Conservation (phyloP, 108 stramenopile genomes). For the Pseudonitzschia delicatissima region DNA sequence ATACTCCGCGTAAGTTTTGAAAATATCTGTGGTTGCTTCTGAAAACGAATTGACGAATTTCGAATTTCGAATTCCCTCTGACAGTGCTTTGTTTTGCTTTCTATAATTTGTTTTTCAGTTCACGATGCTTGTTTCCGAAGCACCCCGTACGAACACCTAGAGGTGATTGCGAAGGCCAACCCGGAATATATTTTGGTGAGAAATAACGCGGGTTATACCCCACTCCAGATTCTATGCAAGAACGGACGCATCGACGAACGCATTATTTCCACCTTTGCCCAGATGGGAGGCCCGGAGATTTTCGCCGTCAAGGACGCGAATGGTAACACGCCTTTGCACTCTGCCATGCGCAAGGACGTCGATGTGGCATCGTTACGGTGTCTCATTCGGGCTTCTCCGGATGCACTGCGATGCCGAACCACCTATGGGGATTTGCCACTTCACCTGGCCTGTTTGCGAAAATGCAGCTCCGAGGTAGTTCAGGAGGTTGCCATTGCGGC, state of each 20-base stretch:
- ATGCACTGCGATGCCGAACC: constrained; percentile 41
- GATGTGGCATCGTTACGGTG: constrained; percentile 28
- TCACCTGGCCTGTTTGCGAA: constrained; percentile 42
- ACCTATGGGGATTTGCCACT: constrained; percentile 47
- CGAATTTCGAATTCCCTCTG: not conserved
- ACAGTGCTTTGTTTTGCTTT: not conserved
- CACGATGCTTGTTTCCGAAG: constrained; percentile 54
- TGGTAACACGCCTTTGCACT: constrained; percentile 54
- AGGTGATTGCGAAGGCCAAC: constrained; percentile 38
- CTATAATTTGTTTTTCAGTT: constrained; percentile 9
- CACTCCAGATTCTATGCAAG: constrained; percentile 52
- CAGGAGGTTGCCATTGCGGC: constrained; percentile 35
- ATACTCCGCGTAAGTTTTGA: constrained; percentile 40
- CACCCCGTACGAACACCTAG: constrained; percentile 39
- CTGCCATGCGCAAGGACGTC: constrained; percentile 41
- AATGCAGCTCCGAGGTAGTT: constrained; percentile 34
- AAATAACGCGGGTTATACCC: constrained; percentile 48
- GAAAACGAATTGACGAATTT: not conserved
- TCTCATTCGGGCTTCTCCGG: constrained; percentile 47
- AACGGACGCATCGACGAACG: constrained; percentile 41
- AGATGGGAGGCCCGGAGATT: constrained; percentile 39
- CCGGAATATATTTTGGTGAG: constrained; percentile 42
- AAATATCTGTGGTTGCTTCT: not conserved
- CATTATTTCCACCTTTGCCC: constrained; percentile 40
- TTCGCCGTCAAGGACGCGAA: constrained; percentile 36